Conservation (phyloP, 495 filamentous ascomycete genomes). For the Penicillium cinerascens region DNA sequence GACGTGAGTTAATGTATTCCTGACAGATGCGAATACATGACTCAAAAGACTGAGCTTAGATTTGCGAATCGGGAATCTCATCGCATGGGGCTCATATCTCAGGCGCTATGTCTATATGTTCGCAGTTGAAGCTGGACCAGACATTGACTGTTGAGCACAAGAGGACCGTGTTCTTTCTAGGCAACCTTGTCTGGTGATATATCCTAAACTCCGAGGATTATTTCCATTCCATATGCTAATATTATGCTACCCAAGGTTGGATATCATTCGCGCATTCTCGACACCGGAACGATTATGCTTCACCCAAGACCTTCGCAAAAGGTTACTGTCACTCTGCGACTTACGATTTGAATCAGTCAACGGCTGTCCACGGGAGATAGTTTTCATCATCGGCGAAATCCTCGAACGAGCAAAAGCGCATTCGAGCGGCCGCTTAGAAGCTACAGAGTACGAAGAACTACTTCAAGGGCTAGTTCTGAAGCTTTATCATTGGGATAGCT, state of each 20-base stretch:
- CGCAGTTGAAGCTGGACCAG: slow-evolving; percentile 27
- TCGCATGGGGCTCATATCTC: slow-evolving; percentile 38
- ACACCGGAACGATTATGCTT: slow-evolving; percentile 33
- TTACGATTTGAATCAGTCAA: slow-evolving; percentile 36
- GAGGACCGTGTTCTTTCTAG: slow-evolving; percentile 36
- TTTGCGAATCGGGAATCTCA: slow-evolving; percentile 36
- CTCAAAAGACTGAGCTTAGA: slow-evolving; percentile 12
- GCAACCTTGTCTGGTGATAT: slow-evolving; percentile 35
- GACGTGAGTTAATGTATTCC: slow-evolving; percentile 27
- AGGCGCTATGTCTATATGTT: slow-evolving; percentile 39
- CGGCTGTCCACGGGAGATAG: slow-evolving; percentile 34
- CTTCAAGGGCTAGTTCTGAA: slow-evolving; percentile 20
- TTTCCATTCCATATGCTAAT: not conserved
- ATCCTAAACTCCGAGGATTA: not conserved
- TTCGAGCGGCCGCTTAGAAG: slow-evolving; percentile 17
- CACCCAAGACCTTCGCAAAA: slow-evolving; percentile 30
- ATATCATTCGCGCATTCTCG: slow-evolving; percentile 38
- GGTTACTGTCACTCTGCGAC: slow-evolving; percentile 25
- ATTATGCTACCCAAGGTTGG: slow-evolving; percentile 20
- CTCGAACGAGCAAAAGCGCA: slow-evolving; percentile 34
- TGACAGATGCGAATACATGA: not conserved
- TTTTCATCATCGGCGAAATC: slow-evolving; percentile 31
- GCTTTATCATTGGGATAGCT: slow-evolving; percentile 29
- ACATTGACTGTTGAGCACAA: slow-evolving; percentile 23
- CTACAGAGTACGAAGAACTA: slow-evolving; percentile 16